Base-by-base conservation (phyloP, 2,329 filamentous ascomycete species). In the Thermothelomyces thermophilus region DNA sequence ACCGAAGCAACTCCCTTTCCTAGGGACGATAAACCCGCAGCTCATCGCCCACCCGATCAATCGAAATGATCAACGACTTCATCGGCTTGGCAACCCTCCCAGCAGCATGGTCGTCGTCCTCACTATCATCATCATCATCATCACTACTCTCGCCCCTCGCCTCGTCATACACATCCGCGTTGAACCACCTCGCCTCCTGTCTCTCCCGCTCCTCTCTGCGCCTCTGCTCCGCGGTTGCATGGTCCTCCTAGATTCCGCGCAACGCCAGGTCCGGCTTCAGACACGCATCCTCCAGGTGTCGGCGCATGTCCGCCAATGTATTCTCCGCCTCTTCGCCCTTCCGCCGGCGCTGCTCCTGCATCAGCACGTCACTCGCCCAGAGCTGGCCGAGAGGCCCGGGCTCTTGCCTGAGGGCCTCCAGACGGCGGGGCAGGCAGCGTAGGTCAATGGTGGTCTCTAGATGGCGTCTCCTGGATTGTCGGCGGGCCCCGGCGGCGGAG, bases 251-350 rank as follows among this genome's bases (percentile, higher is more conserved):
- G 5, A 61, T 35, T 0, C 50, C 22, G 1, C 7, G 8, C n/a
- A 63, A 28, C 10, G 59, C 61, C 33, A 48, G 8, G 7, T 57
- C 48, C 2, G 61, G 57, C 2, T 48, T 7, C 2, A 39, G 5
- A 8, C 57, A 62, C 1, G 64, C 60, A 2, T 37, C 41, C 37
- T 58, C 45, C 34, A 68, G 53, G 6, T 58, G 59, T 17, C 30
- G 28, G 20, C 56, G 48, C 28, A 68, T 48, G 4, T 43, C 49
- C 9, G 35, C 45, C 10, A 57, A 44, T 1, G 9, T 31, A 17
- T 35, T 31, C 44, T 48, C 48, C 9, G 41, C 54, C 19, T 41
- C 35, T 13, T 39, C 43, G 34, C 55, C 58, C 19, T 34, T 46
- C 20, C 52, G 45, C 2, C 14, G 37, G 3, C 56, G 56, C 42